A percentile compares a stretch with the other conserved stretches of the same genome.
Conservation (phyloP, 2,329 filamentous ascomycete genomes). For the Amylocarpus encephaloides region DNA sequence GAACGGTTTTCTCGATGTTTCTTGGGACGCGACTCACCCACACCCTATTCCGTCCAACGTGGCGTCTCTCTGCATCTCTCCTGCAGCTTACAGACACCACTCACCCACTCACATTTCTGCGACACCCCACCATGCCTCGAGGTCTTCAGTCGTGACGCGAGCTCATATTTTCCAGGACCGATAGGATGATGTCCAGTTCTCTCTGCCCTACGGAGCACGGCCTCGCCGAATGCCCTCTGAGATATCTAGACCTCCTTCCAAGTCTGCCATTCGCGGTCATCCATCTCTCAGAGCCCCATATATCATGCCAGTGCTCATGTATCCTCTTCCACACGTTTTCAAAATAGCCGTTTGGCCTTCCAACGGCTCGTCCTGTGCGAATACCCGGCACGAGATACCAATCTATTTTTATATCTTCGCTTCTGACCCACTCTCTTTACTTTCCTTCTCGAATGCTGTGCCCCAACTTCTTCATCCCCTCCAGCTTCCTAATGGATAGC, state of each 20-base stretch:
- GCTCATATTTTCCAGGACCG: constrained; percentile 8
- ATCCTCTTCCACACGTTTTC: no score
- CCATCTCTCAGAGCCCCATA: no score
- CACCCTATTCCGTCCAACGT: constrained; percentile 2
- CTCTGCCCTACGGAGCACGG: background rate
- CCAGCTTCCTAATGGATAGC: background rate
- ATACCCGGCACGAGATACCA: no score
- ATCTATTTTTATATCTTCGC: background rate
- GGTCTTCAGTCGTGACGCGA: background rate
- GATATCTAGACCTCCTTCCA: background rate
- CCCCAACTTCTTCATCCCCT: background rate
- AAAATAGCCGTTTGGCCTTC: no score
- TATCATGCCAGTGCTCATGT: no score
- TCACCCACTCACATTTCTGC: constrained; percentile 1
- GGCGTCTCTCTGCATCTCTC: background rate
- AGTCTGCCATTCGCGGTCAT: no score
- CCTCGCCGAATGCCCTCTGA: background rate
- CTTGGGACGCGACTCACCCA: background rate
- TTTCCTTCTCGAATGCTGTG: background rate
- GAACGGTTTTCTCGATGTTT: background rate
- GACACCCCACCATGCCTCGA: constrained; percentile 3
- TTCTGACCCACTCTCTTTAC: background rate
- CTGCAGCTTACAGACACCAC: constrained; percentile 5
- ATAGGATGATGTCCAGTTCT: constrained; percentile 8
- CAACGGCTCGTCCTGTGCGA: no score